phyloP scores from a whole-genome alignment of 2,329 filamentous ascomycete genomes.

The Escovopsis weberi region DNA sequence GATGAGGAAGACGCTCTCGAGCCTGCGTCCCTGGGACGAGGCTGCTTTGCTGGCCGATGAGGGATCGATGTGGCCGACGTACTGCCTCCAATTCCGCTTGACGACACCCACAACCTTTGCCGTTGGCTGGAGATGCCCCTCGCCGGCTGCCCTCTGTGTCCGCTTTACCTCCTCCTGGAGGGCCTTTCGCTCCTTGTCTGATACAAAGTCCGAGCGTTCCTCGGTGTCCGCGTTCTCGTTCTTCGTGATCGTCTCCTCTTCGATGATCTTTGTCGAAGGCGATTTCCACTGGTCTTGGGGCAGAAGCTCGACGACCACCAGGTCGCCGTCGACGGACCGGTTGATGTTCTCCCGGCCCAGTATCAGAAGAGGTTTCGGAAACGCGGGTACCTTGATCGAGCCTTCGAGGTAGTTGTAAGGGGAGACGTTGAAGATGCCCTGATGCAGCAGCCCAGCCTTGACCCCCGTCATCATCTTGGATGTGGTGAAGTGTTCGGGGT shows the following conservation, averaged over 20 bases:
- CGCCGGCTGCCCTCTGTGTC: constrained; percentile 60
- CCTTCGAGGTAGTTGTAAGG: constrained; percentile 97
- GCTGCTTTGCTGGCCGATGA: constrained; percentile 61
- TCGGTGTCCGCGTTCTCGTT: constrained; percentile 89
- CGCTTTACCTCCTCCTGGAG: constrained; percentile 85
- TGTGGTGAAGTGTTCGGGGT: constrained; percentile 76
- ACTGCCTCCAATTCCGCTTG: constrained; percentile 95
- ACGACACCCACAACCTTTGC: constrained; percentile 83
- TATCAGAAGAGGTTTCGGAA: constrained; percentile 76
- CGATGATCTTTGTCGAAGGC: constrained; percentile 87
- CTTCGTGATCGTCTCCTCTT: constrained; percentile 81
- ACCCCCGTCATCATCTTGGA: constrained; percentile 92
- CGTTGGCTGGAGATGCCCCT: constrained; percentile 75
- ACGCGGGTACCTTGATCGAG: constrained; percentile 76
- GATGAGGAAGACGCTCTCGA: constrained; percentile 86
- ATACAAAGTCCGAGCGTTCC: constrained; percentile 61
- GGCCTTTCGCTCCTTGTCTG: constrained; percentile 71
- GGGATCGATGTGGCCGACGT: constrained; percentile 87
- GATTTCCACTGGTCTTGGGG: constrained; percentile 95
- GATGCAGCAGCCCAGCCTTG: constrained; percentile 77
- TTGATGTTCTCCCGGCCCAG: constrained; percentile 94
- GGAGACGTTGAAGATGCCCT: constrained; percentile 91
- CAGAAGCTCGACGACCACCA: constrained; percentile 84
- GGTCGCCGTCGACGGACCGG: constrained; percentile 77
- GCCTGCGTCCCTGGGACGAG: constrained; percentile 62